Evolutionary conservation across 805 yeast species (phyloP).

Genomic region (Scheffersomyces lignosus): DNA sequence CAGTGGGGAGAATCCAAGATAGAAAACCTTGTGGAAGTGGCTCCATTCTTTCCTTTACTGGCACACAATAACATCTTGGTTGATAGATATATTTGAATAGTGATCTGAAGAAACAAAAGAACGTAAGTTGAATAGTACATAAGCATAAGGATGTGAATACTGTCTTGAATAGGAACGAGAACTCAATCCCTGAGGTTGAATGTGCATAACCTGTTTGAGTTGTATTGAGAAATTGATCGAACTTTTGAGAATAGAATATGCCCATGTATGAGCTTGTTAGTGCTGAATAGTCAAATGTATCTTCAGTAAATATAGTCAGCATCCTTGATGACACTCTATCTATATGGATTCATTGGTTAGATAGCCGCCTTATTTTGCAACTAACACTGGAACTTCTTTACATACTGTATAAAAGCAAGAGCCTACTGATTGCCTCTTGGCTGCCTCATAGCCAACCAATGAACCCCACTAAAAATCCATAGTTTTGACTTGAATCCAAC

Average conservation of each 20-base stretch:
- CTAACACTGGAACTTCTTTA: no score
- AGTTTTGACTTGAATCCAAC: no score
- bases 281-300: slow-evolving; percentile 22
- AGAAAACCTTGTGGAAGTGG: slow-evolving; percentile 45
- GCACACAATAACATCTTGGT: slow-evolving; percentile 49
- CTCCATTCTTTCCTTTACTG: slow-evolving; percentile 36
- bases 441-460: no score
- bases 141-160: slow-evolving; percentile 53
- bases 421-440: no score
- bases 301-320: slow-evolving; percentile 8
- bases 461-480: no score
- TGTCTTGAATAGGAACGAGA: slow-evolving; percentile 56
- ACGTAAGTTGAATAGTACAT: slow-evolving; percentile 52
- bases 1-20: slow-evolving; percentile 54
- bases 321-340: no score
- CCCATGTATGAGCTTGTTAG: slow-evolving; percentile 28
- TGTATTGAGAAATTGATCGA: slow-evolving; percentile 47
- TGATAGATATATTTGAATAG: slow-evolving; percentile 47
- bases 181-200: slow-evolving; percentile 54
- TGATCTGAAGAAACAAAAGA: slow-evolving; percentile 38
- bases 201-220: slow-evolving; percentile 63
- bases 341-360: no score
- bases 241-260: slow-evolving; percentile 26
- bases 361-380: no score
- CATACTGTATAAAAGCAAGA: no score